phyloP scores from a whole-genome alignment of 768 basidiomycete genomes.

The Boletus reticuloceps region DNA sequence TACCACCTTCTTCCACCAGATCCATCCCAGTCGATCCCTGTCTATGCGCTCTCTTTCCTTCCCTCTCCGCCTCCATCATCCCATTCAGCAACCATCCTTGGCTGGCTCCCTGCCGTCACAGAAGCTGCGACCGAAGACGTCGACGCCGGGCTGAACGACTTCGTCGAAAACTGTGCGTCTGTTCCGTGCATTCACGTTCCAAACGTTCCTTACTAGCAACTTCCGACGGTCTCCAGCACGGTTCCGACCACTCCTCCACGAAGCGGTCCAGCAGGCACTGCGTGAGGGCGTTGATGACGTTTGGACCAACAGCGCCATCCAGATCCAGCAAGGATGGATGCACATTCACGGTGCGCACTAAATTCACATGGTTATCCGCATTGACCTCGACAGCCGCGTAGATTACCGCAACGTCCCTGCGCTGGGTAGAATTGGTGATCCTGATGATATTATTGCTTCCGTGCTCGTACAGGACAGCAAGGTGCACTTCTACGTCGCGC shows the following conservation, averaged over 20 bases:
- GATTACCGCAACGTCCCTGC: conserved; percentile 76
- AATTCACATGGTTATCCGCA: not conserved
- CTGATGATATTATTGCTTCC: conserved; percentile 79
- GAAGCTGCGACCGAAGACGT: conserved; percentile 27
- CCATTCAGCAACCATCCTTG: conserved; percentile 55
- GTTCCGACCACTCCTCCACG: conserved; percentile 61
- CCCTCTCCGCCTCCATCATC: conserved; percentile 40
- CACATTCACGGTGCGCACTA: conserved; percentile 59
- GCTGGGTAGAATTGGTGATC: conserved; percentile 72
- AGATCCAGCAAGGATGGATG: conserved; percentile 80
- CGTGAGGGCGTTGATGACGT: conserved; percentile 60
- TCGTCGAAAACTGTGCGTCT: conserved; percentile 65
- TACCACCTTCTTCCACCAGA: conserved; percentile 55
- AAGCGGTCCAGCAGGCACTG: conserved; percentile 54
- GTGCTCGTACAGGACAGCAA: conserved; percentile 71
- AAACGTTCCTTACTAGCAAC: not conserved
- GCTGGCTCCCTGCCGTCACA: conserved; percentile 62
- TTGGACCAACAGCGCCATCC: conserved; percentile 61
- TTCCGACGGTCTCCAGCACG: conserved; percentile 38
- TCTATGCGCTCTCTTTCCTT: conserved; percentile 68
- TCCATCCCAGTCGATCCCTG: conserved; percentile 41
- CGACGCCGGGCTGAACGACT: conserved; percentile 65
- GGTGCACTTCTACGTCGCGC: conserved; percentile 33
- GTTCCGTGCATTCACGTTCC: not conserved
- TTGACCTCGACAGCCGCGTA: conserved; percentile 22